Base-by-base conservation (phyloP, 768 basidiomycete species). In the Arthromyces matolae region DNA sequence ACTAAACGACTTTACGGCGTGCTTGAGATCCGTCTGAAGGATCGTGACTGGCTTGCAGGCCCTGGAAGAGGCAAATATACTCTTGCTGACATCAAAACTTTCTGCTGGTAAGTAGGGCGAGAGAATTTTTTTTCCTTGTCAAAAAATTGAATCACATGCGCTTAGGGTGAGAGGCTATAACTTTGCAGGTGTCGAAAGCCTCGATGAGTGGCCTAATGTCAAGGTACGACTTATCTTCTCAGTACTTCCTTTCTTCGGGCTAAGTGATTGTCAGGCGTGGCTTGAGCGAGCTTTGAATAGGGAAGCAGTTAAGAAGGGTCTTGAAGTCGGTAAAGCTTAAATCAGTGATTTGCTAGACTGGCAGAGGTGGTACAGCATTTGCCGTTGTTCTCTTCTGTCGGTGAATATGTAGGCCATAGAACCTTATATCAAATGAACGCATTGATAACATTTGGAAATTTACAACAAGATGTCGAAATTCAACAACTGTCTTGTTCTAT, bases 1-100 rank as follows among this genome's bases (percentile, higher is more conserved):
- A 88, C 89, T 3, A 82, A 80, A 56, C 80, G 93, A 20, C 74
- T 94, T 18, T 93, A 87, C 61, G 71, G 79, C n/a, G 93, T 94
- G 3, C 76, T 94, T 34, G 82, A 94, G 58, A 80, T 83, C 40
- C 80, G 86, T 19, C 77, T 94, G n/a, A 64, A 72, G 36, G 79
- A 73, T 43, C 78, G 86, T 14, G 89, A 93, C 32, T 94, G 77
- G 63, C 80, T 95, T 13, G 89, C 78, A 14, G 91, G 93, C n/a
- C 68, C 82, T 9, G 84, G 80, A 0, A 71, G 71, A 45, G 88
- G 86, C 20, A 82, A 78, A 55, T 79, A 76, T 60, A 80, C 75
- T 32, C 65, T 93, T 38, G 92, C 87, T 6, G 89, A 90, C 57
- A 67, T 87, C 47, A 91, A 89, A 48, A 71, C 73, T 3, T 60